Base-by-base conservation (phyloP, 1,139 yeast species). In the Magnusiomyces sp. region DNA sequence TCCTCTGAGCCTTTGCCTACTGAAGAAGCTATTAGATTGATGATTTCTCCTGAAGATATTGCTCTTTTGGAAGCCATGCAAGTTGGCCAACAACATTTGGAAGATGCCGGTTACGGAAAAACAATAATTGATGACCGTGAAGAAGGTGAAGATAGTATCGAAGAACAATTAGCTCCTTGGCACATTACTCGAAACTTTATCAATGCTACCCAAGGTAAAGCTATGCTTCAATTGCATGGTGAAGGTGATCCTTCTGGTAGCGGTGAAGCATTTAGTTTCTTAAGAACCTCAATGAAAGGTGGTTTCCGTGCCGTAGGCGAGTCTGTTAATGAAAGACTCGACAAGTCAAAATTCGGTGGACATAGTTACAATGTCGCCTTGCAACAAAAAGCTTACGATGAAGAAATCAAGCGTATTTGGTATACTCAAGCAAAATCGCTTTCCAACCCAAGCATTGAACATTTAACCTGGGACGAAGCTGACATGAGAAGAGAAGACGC, bases 161-260 rank as follows among this genome's bases (percentile, higher is more conserved):
- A 88, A 59, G 96, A 89, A 59, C 95, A 88, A 61, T 70, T 88
- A 47, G 83, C 97, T 0, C 94, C 97, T 0, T 94, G 99, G 99
- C 89, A 86, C 64, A 75, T 85, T 17, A 82, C 97, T 0, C 75
- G 90, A 54, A 94, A 92, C 65, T 94, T 94, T 62, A 80, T 90
- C 53, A 85, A 82, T 63, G 95, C 98, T 5, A 90, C 95, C 34
- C 97, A 90, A 63, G 94, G 97, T 50, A 90, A 95, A 61, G 94
- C 97, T 1, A 92, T 92, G 97, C 74, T 94, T 45, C 97, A 90
- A 62, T 77, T 94, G 40, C 89, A 88, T 62, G 97, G 97, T n/a
- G 94, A 84, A 54, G 98, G 97, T 47, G 98, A 92, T 65, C 95
- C 96, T 2, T 82, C 95, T 0, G 96, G 95, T 34, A 80, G 86